Evolutionary conservation across 176 grass and related monocot genomes (phyloP).

Genomic region (Alopecurus myosuroides): DNA sequence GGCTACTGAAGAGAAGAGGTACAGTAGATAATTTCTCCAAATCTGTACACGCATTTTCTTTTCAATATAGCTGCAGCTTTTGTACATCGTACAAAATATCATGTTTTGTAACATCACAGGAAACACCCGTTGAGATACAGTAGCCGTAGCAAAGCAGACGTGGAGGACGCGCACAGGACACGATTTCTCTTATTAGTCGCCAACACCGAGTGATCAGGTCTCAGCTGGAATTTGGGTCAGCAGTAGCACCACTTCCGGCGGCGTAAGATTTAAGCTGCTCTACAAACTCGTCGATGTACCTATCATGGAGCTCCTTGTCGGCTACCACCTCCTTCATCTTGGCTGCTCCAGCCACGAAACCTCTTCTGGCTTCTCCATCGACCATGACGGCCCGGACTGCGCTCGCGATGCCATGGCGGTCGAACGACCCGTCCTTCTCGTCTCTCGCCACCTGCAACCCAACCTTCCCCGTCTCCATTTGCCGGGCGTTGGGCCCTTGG

Average conservation of each 20-base stretch:
- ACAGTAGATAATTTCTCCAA: no score
- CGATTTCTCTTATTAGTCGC: no score
- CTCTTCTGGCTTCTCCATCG: neutral
- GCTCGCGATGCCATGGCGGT: neutral
- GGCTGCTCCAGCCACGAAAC: neutral
- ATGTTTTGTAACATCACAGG: no score
- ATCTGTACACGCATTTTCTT: no score
- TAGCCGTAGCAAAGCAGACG: no score
- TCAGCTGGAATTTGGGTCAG: neutral
- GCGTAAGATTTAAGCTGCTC: neutral
- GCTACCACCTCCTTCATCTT: neutral
- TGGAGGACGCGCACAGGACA: no score
- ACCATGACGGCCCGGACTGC: neutral
- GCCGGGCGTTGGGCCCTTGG: neutral
- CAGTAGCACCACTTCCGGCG: neutral
- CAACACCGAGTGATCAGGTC: no score
- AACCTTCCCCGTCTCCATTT: neutral
- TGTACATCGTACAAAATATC: no score
- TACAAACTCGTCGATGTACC: neutral
- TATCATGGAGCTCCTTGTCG: neutral
- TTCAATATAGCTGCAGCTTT: no score
- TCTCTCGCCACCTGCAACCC: neutral
- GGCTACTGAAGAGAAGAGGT: no score
- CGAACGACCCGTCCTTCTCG: neutral
- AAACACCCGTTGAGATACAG: no score